Base-by-base conservation (phyloP, 1,284 basidiomycete genomes). In the Rhodotorula sp. region DNA sequence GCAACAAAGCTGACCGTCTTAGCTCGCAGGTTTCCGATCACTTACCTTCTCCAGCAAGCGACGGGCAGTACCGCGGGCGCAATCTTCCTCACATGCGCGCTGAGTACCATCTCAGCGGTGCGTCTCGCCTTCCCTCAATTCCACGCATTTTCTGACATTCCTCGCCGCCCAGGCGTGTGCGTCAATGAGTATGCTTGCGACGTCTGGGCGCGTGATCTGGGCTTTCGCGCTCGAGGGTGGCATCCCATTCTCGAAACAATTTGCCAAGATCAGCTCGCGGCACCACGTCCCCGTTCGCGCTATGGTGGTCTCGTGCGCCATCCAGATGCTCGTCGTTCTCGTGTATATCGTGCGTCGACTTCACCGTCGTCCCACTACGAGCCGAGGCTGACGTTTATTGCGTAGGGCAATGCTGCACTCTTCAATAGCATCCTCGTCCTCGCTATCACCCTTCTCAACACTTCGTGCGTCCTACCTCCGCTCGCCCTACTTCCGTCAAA, bases 171-270 rank as follows among this genome's bases (percentile, higher is more conserved):
- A 25, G 48, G 34, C 48, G 6, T 29, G 46, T 25, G 65, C 65
- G 0, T 55, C 59, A 4, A 36, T 61, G 4, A 34, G 37, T 10
- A 44, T 60, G 15, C 50, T 61, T 10, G 58, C 58, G 7, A 60
- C 65, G 1, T 34, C 51, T 0, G 36, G 57, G 0, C 57, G 65
- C 0, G 59, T 61, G 19, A 55, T 66, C 32, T 66, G 65, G 65
- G 22, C 65, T 2, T 61, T 60, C 51, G 50, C 65, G 9, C 58
- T 60, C 29, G 65, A 66, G 17, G 65, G 65, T 29, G 65, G 65
- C 21, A 53, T 66, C 41, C 65, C 65, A 21, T 60, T 61, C 58
- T 66, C 65, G 10, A 12, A 10, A 10, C 34, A 13, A 17, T 61
- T 66, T 27, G 8, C 50, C 58, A 37, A 61, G n/a, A 37, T 60